A percentile compares a stretch with the other conserved stretches of the same genome.
These are phyloP conservation scores for Bruguiera hainesii DNA, from an alignment of 441 rosid species.

Conservation along the genomic window DNA sequence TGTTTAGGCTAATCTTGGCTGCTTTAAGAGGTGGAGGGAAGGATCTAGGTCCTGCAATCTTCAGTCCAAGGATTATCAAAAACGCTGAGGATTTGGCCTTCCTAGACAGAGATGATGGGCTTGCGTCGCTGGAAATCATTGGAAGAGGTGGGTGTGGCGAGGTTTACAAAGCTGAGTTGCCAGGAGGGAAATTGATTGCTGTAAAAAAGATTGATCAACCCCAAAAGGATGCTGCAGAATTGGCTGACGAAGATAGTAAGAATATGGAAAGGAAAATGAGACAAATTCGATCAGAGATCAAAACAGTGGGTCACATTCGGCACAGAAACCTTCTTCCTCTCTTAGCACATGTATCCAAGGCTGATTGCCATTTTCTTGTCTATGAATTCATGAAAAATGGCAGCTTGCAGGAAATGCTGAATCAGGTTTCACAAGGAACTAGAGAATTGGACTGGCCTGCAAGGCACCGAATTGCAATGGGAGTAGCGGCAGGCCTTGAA, in stretches of 20 bases:
- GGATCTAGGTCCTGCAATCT: conserved; percentile 53
- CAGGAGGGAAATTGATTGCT: conserved; percentile 63
- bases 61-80: conserved; percentile 63
- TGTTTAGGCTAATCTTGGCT: conserved; percentile 49
- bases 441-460: conserved; percentile 59
- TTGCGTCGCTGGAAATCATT: conserved; percentile 50
- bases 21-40: conserved; percentile 46
- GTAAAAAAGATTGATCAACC: conserved; percentile 76
- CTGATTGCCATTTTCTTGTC: conserved; percentile 78
- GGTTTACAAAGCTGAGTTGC: conserved; percentile 75
- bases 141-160: conserved; percentile 92
- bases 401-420: conserved; percentile 60
- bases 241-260: conserved; percentile 64
- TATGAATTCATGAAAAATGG: conserved; percentile 93
- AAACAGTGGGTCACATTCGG: conserved; percentile 78
- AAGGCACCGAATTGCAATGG: conserved; percentile 71
- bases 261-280: conserved; percentile 67
- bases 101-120: conserved; percentile 62
- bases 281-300: conserved; percentile 74
- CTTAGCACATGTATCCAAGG: conserved; percentile 66
- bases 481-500: conserved; percentile 80
- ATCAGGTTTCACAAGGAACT: conserved; percentile 41
- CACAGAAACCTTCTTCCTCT: conserved; percentile 79
- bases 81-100: conserved; percentile 71
- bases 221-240: conserved; percentile 55